Evolutionary conservation across 257 asterid species (phyloP).

Genomic region (Thymus quinquecostatus): DNA sequence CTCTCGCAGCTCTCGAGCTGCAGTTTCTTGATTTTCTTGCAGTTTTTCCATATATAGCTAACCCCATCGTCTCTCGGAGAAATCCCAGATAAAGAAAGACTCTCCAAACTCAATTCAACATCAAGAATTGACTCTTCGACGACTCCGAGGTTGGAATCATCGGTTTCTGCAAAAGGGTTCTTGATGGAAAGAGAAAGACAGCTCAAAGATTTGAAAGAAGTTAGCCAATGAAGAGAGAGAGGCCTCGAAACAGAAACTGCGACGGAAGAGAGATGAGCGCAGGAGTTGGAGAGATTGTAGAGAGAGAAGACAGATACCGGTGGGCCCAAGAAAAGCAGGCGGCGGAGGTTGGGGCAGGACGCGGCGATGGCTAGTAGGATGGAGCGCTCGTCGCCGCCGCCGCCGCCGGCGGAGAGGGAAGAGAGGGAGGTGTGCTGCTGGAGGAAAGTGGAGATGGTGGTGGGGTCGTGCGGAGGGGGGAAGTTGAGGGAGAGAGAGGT

Average conservation of each 20-base stretch:
- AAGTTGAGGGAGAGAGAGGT: conserved; percentile 55
- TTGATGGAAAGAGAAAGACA: conserved; percentile 46
- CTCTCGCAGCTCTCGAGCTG: conserved; percentile 67
- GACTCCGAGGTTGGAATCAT: background rate
- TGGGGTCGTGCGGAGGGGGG: conserved; percentile 39
- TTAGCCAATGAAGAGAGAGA: conserved; percentile 52
- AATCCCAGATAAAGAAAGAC: conserved; percentile 54
- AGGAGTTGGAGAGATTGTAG: conserved; percentile 49
- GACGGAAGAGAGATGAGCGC: conserved; percentile 55
- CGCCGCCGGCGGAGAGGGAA: conserved; percentile 47
- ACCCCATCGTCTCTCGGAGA: conserved; percentile 54
- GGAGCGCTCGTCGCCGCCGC: conserved; percentile 29
- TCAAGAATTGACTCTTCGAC: conserved; percentile 20
- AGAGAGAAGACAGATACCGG: conserved; percentile 51
- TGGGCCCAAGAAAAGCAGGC: conserved; percentile 42
- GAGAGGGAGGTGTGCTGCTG: conserved; percentile 53
- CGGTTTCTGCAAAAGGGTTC: conserved; percentile 30
- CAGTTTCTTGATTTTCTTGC: conserved; percentile 55
- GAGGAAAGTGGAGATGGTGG: conserved; percentile 47
- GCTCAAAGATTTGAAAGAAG: conserved; percentile 45
- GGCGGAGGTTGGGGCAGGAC: conserved; percentile 62
- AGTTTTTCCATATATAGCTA: conserved; percentile 61
- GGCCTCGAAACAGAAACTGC: conserved; percentile 57
- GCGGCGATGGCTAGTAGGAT: conserved; percentile 44
- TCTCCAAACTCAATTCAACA: conserved; percentile 52